Evolutionary conservation across 2,329 filamentous ascomycete genomes (phyloP).

Genomic region (Raffaelea deltoideospora): DNA sequence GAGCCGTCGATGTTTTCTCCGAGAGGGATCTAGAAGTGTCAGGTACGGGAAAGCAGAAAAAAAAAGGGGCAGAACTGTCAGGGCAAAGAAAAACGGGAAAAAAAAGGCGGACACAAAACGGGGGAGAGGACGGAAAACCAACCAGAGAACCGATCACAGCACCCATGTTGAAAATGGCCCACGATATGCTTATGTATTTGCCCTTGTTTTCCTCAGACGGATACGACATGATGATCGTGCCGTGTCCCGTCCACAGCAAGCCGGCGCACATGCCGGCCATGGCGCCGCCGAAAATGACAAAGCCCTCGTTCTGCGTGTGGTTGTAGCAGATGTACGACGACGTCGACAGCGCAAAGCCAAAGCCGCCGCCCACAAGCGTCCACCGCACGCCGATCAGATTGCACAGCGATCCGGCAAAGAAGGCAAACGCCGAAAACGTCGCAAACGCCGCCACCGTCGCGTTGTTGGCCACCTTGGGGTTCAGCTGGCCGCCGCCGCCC

Average conservation of each 20-base stretch:
- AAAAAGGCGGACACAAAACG: too few relatives aligned
- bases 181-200: slow-evolving; percentile 2
- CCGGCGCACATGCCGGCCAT: slow-evolving; percentile 60
- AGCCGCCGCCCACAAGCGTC: slow-evolving; percentile 51
- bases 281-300: slow-evolving; percentile 59
- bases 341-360: slow-evolving; percentile 55
- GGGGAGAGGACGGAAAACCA: slow-evolving; percentile 19
- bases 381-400: slow-evolving; percentile 40
- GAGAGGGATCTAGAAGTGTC: background rate
- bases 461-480: slow-evolving; percentile 28
- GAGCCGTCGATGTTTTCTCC: too few relatives aligned
- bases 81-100: too few relatives aligned
- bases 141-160: slow-evolving; percentile 1
- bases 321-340: slow-evolving; percentile 52
- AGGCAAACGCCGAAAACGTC: slow-evolving; percentile 25
- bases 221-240: slow-evolving; percentile 57
- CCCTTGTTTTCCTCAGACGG: slow-evolving; percentile 3
- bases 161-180: slow-evolving; percentile 1
- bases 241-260: slow-evolving; percentile 63
- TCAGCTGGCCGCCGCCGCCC: slow-evolving; percentile 29
- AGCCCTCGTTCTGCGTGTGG: slow-evolving; percentile 48
- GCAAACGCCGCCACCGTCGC: slow-evolving; percentile 27
- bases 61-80: too few relatives aligned
- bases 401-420: slow-evolving; percentile 28
- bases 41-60: too few relatives aligned